Base-by-base conservation (phyloP, 2,329 filamentous ascomycete genomes). In the Ophiostoma sp. region DNA sequence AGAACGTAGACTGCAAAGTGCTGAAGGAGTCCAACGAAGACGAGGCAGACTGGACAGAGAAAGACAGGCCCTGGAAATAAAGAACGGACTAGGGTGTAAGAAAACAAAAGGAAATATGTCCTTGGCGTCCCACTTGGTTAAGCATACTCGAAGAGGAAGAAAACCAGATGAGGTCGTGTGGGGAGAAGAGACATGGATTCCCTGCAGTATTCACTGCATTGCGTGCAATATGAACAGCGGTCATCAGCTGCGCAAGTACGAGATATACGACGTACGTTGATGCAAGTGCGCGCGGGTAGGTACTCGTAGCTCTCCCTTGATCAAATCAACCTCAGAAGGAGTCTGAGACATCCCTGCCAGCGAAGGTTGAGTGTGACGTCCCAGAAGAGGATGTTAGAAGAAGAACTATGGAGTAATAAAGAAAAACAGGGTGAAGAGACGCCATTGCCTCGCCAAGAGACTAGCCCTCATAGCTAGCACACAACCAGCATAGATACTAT, bases 331-430 rank as follows among this genome's bases (percentile, higher is more conserved):
- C 4, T 7, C 44, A 52, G n/a, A 49, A 8, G 49, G 40, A 58
- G 44, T 42, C 36, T 42, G 38, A 58, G 38, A 66, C 66, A 69
- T 36, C 69, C 69, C 69, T 70, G 69, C 63, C 69, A 70, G 69
- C 69, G 69, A 70, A 70, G 47, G 52, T 67, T 65, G 42, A 44
- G 60, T 67, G 42, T 16, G 58, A 55, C 47, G 7, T 45, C 40
- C 18, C n/a, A 38, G 40, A 55, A 8, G 49, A 55, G 49, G 49
- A 27, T 27, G 49, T 52, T 52, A 44, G 42, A 58, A 36, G 2
- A 60, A 60, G 11, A 52, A n/a, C 18, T 6, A 18, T 6, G 16
- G 7, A 4, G 27, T 27, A 27, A 44, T 14, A 63, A 63, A 52
- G 45, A 40, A 5, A 69, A 64, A 41, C 41, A 45, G 64, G 55